Evolutionary conservation across 441 rosid species (phyloP), one percentile per base, ranked within the genome.

Genomic region (Flueggea neowawraea): DNA sequence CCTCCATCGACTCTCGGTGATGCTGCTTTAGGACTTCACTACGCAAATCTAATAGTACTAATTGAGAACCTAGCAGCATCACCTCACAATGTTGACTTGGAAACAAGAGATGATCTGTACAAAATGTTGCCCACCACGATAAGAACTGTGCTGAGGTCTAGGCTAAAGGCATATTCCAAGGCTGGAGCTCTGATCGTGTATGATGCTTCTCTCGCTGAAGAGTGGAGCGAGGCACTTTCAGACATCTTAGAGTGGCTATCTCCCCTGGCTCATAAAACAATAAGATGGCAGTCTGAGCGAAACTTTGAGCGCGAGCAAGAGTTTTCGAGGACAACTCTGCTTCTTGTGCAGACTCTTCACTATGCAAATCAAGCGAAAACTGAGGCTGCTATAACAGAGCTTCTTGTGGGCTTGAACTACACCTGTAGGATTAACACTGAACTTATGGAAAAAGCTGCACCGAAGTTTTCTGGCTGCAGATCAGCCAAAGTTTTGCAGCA

Each of bases 291-390:
- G 56, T 80, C 87, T 0, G 87, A 80, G 60, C 78, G 72, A 22
- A 82, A 71, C 54, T 78, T 85, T 49, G 91, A 83, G 82, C 77
- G 79, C 64, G 83, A 80, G 36, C 69, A 64, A 22, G 76, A 73
- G 62, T 74, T 70, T 63, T 80, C 77, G 0, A 57, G 75, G 54
- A 65, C 75, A 31, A 78, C 77, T 57, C 80, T 85, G 68, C 84
- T 80, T 69, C 68, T 85, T 61, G 83, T 82, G 56, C 91, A 83
- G 76, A 88, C 89, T 0, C 83, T 88, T 10, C 75, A 80, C 75
- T 88, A 63, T 72, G 91, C 91, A 13, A 66, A 83, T 67, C 78
- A 50, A 68, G 85, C 69, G 45, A 85, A 82, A 68, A 83, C 89
- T 2, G 95, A 85, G 72, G 85, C 84, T 65, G 87, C 80, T 48